Evolutionary conservation across 805 yeast species (phyloP).

Genomic region (Saccharomycopsis malanga): DNA sequence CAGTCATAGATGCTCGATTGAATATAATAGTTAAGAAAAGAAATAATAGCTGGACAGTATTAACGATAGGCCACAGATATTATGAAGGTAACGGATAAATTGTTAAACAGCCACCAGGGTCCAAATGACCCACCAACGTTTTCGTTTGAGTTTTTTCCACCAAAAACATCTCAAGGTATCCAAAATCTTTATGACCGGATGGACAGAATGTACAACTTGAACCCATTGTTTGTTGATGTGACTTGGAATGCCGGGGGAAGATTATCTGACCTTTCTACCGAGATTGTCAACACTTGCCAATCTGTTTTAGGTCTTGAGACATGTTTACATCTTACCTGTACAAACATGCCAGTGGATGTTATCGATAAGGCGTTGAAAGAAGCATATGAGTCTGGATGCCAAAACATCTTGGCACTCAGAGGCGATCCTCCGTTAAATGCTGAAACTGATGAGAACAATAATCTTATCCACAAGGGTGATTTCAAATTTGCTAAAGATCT

Average conservation of each 20-base stretch:
- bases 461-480: slow-evolving; percentile 49
- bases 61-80: no score
- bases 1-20: no score
- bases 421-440: slow-evolving; percentile 85
- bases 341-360: slow-evolving; percentile 78
- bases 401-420: slow-evolving; percentile 86
- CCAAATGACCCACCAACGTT: slow-evolving; percentile 47
- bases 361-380: slow-evolving; percentile 79
- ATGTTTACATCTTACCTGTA: slow-evolving; percentile 96
- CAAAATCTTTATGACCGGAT: slow-evolving; percentile 93
- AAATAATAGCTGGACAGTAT: no score
- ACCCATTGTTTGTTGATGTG: slow-evolving; percentile 88
- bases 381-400: slow-evolving; percentile 90
- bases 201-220: slow-evolving; percentile 92
- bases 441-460: slow-evolving; percentile 29
- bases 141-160: slow-evolving; percentile 95
- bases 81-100: slow-evolving; percentile 22
- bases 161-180: slow-evolving; percentile 95
- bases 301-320: slow-evolving; percentile 89
- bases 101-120: slow-evolving; percentile 5
- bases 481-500: slow-evolving; percentile 86
- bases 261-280: slow-evolving; percentile 74
- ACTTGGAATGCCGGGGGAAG: slow-evolving; percentile 99
- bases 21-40: no score
- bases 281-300: slow-evolving; percentile 86